Base-by-base conservation (phyloP, 2,329 filamentous ascomycete genomes). In the Exserohilum turcica region DNA sequence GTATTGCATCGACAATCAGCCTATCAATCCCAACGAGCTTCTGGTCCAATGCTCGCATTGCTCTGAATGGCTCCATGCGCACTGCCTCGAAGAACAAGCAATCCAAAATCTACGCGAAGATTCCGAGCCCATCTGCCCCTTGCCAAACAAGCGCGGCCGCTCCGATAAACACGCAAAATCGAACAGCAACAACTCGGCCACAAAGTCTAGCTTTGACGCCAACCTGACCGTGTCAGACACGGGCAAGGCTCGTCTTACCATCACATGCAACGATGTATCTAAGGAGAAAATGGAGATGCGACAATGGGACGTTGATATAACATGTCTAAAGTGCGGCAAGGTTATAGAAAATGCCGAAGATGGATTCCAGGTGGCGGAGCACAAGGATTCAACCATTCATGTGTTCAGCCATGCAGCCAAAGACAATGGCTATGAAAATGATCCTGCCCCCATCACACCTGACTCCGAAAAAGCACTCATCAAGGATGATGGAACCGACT, bases 11-110 rank as follows among this genome's bases (percentile, higher is more conserved):
- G 76, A 77, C 48, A 58, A 71, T 3, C 54, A 57, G 12, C 77
- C 77, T 0, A 70, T 70, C 43, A 79, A 79, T 54, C 76, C 77
- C 0, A 77, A 79, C 46, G 60, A 75, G 21, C 54, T 74, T 32
- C 73, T 79, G 15, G 54, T 80, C 5, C 70, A 77, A 54, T 80
- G 78, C 61, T 65, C 62, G 2, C 65, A 52, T 7, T 80, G 78
- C 57, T 61, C 69, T 6, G 65, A 65, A n/a, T 80, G 78, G 77
- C 67, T 78, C 21, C 78, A 79, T 52, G 71, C 68, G 18, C 65
- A 66, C 32, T 80, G 78, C 54, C 56, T 73, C 15, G 65, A 70
- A 44, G 21, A 64, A 12, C 43, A 52, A 10, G 65, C 61, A 1
- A 19, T 68, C 2, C 21, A 36, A 31, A 48, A 62, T 8, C 51